These are phyloP conservation scores for Trichoderma endophyticum DNA, from an alignment of 2,329 filamentous ascomycete species.

Conservation along the genomic window DNA sequence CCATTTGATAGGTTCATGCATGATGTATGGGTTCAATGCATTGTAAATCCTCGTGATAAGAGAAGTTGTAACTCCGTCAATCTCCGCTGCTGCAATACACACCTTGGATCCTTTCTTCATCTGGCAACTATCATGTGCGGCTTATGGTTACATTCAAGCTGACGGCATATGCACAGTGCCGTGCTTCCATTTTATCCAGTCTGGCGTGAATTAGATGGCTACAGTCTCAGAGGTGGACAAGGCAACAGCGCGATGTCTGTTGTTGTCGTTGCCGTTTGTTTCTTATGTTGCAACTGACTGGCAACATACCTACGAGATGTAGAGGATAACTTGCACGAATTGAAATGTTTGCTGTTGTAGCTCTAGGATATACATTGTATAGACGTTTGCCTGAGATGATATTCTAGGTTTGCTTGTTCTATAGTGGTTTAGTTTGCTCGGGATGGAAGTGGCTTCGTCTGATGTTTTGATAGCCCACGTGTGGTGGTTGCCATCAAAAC, in stretches of 20 bases:
- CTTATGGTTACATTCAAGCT: neutral
- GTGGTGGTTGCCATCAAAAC: too few species aligned
- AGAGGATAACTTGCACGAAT: neutral
- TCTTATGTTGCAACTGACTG: neutral
- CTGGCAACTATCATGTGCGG: neutral
- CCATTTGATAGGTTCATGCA: neutral
- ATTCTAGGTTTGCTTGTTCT: neutral
- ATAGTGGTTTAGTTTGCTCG: neutral
- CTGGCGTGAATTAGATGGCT: neutral
- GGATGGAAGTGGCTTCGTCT: neutral
- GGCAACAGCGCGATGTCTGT: neutral
- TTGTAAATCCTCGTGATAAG: too few species aligned
- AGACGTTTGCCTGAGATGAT: neutral
- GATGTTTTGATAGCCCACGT: too few species aligned
- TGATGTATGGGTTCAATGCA: neutral
- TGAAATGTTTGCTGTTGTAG: neutral
- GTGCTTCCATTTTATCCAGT: neutral
- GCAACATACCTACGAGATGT: too few species aligned
- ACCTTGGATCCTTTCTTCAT: neutral
- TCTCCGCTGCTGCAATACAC: neutral
- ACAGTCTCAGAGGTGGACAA: fast-evolving
- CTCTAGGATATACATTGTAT: too few species aligned
- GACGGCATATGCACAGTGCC: neutral
- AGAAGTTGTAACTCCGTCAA: neutral
- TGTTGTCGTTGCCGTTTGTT: neutral